Conservation (phyloP, 2,329 filamentous ascomycete species). For the Calonectria multiphialidica region DNA sequence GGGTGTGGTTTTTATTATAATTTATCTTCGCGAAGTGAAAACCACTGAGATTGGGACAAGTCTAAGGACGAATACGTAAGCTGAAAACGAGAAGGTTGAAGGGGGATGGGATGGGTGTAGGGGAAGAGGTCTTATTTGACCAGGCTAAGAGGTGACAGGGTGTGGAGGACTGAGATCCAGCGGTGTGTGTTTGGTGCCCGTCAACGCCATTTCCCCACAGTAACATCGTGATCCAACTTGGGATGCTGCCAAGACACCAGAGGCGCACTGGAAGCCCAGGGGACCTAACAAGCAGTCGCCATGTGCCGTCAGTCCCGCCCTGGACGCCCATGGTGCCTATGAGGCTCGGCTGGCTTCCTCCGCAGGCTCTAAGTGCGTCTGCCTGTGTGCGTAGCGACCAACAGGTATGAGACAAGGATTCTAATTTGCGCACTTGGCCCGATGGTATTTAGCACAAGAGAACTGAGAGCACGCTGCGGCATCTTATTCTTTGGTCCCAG, state of each 20-base stretch:
- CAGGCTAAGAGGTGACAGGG: slow-evolving; percentile 35
- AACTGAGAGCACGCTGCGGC: too few species aligned
- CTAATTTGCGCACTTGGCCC: too few species aligned
- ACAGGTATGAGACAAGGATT: too few species aligned
- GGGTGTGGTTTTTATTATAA: too few species aligned
- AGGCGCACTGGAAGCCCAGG: slow-evolving; percentile 13
- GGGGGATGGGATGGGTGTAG: slow-evolving; percentile 45
- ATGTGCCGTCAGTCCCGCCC: slow-evolving; percentile 40
- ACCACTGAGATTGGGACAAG: neutral
- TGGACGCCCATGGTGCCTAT: slow-evolving; percentile 26
- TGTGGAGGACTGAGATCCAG: slow-evolving; percentile 42
- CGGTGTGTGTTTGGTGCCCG: slow-evolving; percentile 33
- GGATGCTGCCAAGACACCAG: slow-evolving; percentile 15
- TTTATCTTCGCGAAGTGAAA: too few species aligned
- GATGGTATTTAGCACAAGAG: too few species aligned
- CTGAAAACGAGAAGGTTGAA: slow-evolving; percentile 36
- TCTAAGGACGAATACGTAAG: slow-evolving; percentile 37
- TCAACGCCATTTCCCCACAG: slow-evolving; percentile 45
- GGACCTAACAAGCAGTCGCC: slow-evolving; percentile 23
- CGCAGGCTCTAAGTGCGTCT: too few species aligned
- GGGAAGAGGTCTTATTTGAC: slow-evolving; percentile 49
- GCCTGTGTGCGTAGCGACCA: too few species aligned
- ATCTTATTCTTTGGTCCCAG: too few species aligned
- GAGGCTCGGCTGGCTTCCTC: slow-evolving; percentile 22
- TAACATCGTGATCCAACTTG: slow-evolving; percentile 35